These are phyloP conservation scores for Fonsecaea erecta DNA, from an alignment of 2,329 filamentous ascomycete species.

Conservation along the genomic window DNA sequence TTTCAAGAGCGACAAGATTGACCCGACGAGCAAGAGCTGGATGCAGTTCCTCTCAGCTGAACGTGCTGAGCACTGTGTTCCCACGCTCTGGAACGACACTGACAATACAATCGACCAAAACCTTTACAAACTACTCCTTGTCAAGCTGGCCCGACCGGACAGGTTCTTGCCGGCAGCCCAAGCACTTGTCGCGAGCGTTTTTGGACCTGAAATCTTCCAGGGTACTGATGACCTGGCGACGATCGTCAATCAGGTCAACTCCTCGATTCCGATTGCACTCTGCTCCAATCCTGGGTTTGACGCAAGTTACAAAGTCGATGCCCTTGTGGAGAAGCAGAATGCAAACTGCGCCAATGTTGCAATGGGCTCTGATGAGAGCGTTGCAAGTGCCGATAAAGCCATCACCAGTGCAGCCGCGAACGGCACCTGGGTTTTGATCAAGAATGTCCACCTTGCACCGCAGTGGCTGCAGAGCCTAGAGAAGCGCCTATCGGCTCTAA, in stretches of 20 bases:
- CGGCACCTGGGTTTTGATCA: conserved; percentile 95
- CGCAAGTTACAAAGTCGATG: conserved; percentile 98
- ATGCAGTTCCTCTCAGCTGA: conserved; percentile 83
- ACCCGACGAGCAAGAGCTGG: conserved; percentile 70
- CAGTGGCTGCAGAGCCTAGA: conserved; percentile 97
- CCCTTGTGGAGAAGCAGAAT: conserved; percentile 80
- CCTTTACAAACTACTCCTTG: conserved; percentile 80
- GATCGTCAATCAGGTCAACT: conserved; percentile 81
- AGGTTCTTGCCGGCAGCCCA: conserved; percentile 92
- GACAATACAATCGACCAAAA: conserved; percentile 72
- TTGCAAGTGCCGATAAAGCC: conserved; percentile 91
- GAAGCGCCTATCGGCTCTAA: conserved; percentile 93
- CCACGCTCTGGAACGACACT: conserved; percentile 71
- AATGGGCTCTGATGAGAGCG: conserved; percentile 96
- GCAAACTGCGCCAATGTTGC: conserved; percentile 94
- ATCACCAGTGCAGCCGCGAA: conserved; percentile 89
- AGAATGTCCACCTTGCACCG: conserved; percentile 96
- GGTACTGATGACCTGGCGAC: conserved; percentile 82
- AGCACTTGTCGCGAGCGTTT: conserved; percentile 83
- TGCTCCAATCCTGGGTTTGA: conserved; percentile 97
- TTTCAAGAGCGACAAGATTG: conserved; percentile 71
- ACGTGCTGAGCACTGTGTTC: conserved; percentile 81
- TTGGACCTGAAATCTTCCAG: conserved; percentile 81
- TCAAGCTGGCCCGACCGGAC: conserved; percentile 95
- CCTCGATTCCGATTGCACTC: conserved; percentile 83